A percentile compares a stretch with the other conserved stretches of the same genome.
These are phyloP conservation scores for Pichia exigua DNA, from an alignment of 805 yeast species.

Conservation along the genomic window DNA sequence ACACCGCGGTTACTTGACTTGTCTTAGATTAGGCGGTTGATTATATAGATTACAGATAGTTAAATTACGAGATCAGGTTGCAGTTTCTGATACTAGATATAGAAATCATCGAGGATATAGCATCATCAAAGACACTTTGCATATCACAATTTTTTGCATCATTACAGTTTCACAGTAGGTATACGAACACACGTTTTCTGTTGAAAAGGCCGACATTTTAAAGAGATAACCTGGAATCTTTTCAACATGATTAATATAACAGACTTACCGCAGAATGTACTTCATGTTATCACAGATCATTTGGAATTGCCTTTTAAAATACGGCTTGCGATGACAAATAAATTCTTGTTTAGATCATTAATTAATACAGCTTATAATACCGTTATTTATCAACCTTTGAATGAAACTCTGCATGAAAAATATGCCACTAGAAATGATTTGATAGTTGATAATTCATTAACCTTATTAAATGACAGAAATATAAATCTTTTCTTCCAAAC, in stretches of 20 bases:
- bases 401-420: not conserved
- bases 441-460: not conserved
- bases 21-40: not conserved
- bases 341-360: slow-evolving; percentile 1
- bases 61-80: not conserved
- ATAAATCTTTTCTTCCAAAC: slow-evolving; percentile 15
- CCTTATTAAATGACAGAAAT: slow-evolving; percentile 3
- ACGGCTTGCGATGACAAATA: slow-evolving; percentile 4
- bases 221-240: not conserved
- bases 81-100: not conserved
- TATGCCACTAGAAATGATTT: slow-evolving; percentile 12
- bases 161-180: not conserved
- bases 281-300: slow-evolving; percentile 2
- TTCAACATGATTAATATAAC: slow-evolving; percentile 14
- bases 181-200: not conserved
- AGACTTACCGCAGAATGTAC: slow-evolving; percentile 10
- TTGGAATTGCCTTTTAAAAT: slow-evolving; percentile 5
- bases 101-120: not conserved
- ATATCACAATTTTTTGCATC: no score
- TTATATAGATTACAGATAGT: not conserved
- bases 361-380: slow-evolving; percentile 4
- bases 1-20: slow-evolving; percentile 4
- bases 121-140: no score
- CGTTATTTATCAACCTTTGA: slow-evolving; percentile 13
- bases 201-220: not conserved